Conservation (phyloP, 495 filamentous ascomycete genomes). For the Penicillium longicatenatum region DNA sequence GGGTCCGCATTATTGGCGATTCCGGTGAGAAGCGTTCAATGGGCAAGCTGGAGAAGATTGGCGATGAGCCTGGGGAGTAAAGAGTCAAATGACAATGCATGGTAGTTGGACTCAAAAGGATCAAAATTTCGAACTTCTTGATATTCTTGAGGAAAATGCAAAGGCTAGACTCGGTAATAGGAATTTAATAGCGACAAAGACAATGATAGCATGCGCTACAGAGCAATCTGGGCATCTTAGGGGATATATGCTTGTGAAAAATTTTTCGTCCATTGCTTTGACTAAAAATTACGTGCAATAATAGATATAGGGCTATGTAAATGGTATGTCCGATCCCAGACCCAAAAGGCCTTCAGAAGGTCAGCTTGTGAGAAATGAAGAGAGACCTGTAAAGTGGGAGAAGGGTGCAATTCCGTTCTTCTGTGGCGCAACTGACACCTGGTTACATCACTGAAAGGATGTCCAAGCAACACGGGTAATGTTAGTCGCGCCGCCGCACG, state of each 20-base stretch:
- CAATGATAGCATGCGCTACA: background rate
- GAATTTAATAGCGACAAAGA: background rate
- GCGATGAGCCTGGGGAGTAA: conserved; percentile 70
- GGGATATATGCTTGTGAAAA: background rate
- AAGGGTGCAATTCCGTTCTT: conserved; percentile 61
- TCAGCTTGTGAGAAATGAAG: conserved; percentile 44
- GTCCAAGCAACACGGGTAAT: conserved; percentile 57
- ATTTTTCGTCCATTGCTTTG: background rate
- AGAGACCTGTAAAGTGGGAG: conserved; percentile 50
- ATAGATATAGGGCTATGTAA: background rate
- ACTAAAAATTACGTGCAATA: conserved; percentile 1
- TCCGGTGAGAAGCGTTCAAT: conserved; percentile 88
- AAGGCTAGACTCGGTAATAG: background rate
- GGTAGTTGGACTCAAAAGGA: background rate
- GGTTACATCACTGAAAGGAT: conserved; percentile 45
- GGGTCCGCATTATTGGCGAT: conserved; percentile 85
- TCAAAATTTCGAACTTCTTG: background rate
- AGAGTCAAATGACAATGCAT: background rate
- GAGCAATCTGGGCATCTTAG: too few species aligned
- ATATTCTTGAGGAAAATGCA: background rate
- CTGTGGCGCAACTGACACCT: conserved; percentile 66
- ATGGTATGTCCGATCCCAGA: conserved; percentile 52
- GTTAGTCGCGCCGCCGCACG: conserved; percentile 62
- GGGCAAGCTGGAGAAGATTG: conserved; percentile 95
- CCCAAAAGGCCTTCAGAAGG: conserved; percentile 39